Percentiles rank a stretch among this genome's conserved stretches.
Evolutionary conservation across 192 early-diverging fungal genomes (phyloP).

Genomic region (Coemansia sp.): DNA sequence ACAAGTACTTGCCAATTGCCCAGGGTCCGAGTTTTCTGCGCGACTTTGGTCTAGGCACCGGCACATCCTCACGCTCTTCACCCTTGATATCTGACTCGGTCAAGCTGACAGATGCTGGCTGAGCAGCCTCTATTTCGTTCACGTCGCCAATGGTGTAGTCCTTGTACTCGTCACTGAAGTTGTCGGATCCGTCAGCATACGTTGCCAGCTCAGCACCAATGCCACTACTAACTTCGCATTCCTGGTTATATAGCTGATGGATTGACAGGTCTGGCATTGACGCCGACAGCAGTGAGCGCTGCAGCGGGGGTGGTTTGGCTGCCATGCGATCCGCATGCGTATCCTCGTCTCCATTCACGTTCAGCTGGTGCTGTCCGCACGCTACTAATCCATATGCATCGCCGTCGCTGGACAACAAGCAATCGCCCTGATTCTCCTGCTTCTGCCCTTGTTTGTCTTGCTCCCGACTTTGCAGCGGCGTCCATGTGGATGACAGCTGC

Average conservation of each 20-base stretch:
- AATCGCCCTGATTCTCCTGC: too few relatives aligned
- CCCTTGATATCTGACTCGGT: background rate
- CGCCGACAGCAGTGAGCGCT: conserved; percentile 10
- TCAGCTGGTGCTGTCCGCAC: background rate
- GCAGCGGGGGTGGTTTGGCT: background rate
- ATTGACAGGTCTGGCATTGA: conserved; percentile 25
- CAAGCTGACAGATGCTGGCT: background rate
- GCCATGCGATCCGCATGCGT: background rate
- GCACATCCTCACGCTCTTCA: background rate
- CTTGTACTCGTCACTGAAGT: conserved; percentile 1
- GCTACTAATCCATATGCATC: background rate
- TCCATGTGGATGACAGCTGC: background rate
- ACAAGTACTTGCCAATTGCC: background rate
- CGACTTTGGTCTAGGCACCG: conserved; percentile 4
- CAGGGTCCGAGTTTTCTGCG: background rate
- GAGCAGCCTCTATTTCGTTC: background rate
- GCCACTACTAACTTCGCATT: background rate
- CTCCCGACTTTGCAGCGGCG: background rate
- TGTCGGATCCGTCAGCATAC: background rate
- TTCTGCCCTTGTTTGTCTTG: background rate
- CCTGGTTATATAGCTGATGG: background rate
- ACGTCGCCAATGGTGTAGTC: background rate
- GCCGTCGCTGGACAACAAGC: too few relatives aligned
- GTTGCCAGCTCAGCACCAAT: background rate
- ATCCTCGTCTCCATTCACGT: background rate